Base-by-base conservation (phyloP, 306 rosid species). In the Pterocarpus santalinus region DNA sequence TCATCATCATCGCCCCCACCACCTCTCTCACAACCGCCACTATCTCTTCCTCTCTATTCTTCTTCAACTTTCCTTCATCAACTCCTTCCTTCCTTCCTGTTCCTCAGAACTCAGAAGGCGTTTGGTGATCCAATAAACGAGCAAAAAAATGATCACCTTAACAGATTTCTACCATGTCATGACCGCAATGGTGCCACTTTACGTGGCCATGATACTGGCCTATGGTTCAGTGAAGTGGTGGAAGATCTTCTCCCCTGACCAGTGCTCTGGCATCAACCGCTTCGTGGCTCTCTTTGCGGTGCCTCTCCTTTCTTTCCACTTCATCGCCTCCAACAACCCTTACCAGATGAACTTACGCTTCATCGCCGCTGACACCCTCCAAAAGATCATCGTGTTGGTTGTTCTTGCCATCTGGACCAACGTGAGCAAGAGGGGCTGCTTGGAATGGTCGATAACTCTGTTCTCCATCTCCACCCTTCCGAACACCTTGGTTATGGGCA, bases 151-250 rank as follows among this genome's bases (percentile, higher is more conserved):
- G 99, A 95, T 95, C 74, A 85, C 90, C 1, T 75, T 87, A 77
- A 6, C n/a, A 9, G 99, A 95, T 65, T 95, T 93, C 89, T 95
- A 95, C 94, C 92, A 95, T 80, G 99, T 95, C 2, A 93, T 95
- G 97, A 93, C 97, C 0, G 95, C 99, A 56, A 89, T 95, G 90
- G 97, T 95, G 63, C 99, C 97, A 5, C 97, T 93, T 0, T 95
- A 95, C 69, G 97, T 93, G 82, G 97, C 97, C 2, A 95, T 95
- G 99, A 72, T 91, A 36, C 67, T 91, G 33, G 99, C 97, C 49
- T 95, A 95, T 83, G 98, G 98, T 39, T 95, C 98, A 2, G 98
- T 95, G 0, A 95, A 92, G 80, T 95, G 98, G 98, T 95, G 98
- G 98, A 92, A 95, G 69, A 92, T 95, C 74, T 95, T 95, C 82